Evolutionary conservation across 164 flowering plant genomes (phyloP).

Genomic region (Vitis amurensis): DNA sequence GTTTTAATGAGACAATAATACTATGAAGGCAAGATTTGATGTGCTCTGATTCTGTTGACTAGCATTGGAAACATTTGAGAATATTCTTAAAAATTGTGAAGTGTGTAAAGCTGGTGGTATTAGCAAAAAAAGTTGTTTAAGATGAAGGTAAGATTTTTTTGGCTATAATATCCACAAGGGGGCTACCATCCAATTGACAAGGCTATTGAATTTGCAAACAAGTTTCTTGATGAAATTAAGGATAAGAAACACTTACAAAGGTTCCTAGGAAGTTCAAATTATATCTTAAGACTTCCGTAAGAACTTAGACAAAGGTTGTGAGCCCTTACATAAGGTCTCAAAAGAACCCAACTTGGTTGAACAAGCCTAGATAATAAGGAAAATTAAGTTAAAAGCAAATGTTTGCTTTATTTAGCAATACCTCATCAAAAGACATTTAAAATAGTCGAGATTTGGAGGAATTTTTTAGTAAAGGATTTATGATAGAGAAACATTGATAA

Average conservation of each 20-base stretch:
- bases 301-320: not conserved
- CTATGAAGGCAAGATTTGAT: not conserved
- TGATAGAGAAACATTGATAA: not conserved
- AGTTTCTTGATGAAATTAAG: not conserved
- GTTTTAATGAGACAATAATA: not conserved
- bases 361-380: not conserved
- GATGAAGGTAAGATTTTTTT: not conserved
- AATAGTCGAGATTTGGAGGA: slow-evolving; percentile 9
- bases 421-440: not conserved
- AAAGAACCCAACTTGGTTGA: not conserved
- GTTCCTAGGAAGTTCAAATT: not conserved
- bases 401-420: not conserved
- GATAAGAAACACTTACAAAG: not conserved
- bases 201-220: not conserved
- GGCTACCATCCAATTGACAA: not conserved
- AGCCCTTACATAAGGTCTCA: not conserved
- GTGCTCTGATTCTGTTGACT: not conserved
- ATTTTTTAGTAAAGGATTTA: slow-evolving; percentile 2
- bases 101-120: not conserved
- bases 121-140: slow-evolving; percentile 1
- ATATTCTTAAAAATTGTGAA: not conserved
- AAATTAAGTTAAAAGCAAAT: not conserved
- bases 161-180: not conserved
- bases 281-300: not conserved
- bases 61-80: slow-evolving; percentile 2